phyloP scores from a whole-genome alignment of 257 asterid genomes.

The Perilla frutescens region DNA sequence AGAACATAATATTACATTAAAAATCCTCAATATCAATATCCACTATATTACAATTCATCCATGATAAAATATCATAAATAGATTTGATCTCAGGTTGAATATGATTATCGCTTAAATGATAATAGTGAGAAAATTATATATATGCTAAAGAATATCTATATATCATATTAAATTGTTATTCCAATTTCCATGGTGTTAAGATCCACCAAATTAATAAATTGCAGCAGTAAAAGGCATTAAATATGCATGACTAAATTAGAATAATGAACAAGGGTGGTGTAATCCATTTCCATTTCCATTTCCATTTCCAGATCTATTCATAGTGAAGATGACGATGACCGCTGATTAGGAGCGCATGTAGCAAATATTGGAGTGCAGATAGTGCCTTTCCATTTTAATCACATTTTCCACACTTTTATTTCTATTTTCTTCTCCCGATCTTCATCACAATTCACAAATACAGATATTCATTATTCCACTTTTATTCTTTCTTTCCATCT shows the following conservation, averaged over 20 bases:
- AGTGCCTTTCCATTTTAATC: slow-evolving; percentile 32
- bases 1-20: no score
- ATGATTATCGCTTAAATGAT: no score
- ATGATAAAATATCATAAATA: no score
- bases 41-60: no score
- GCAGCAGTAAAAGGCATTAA: background rate
- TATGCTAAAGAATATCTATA: no score
- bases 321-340: background rate
- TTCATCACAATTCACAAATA: slow-evolving; percentile 37
- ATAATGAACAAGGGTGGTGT: slow-evolving; percentile 15
- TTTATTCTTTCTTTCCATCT: background rate
- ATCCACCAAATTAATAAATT: background rate
- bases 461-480: slow-evolving; percentile 2
- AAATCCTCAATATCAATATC: no score
- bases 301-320: background rate
- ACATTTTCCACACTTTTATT: slow-evolving; percentile 25
- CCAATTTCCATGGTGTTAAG: background rate
- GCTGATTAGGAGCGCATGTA: slow-evolving; percentile 23
- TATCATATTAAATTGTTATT: no score
- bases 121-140: no score
- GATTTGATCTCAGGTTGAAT: no score
- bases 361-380: slow-evolving; percentile 27
- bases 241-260: background rate
- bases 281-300: no score
- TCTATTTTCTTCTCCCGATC: slow-evolving; percentile 32